phyloP scores from a whole-genome alignment of 352 stramenopile species.

The Pelagophyceae sp. region DNA sequence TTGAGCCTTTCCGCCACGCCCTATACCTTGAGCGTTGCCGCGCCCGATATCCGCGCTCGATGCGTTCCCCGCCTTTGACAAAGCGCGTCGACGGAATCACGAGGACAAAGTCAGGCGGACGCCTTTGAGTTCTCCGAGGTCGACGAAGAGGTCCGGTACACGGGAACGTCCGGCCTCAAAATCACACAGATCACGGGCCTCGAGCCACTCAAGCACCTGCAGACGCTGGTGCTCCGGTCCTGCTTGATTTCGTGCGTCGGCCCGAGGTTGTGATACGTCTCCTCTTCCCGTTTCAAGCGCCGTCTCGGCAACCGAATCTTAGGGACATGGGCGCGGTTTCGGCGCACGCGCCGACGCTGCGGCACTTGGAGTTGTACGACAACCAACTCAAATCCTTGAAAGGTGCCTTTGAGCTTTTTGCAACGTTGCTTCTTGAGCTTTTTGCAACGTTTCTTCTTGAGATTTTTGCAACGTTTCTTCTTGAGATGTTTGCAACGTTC shows the following conservation, averaged over 20 bases:
- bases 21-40: background rate
- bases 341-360: conserved; percentile 49
- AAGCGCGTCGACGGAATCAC: background rate
- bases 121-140: conserved; percentile 28
- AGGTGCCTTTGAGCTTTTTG: no score
- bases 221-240: conserved; percentile 50
- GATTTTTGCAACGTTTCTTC: no score
- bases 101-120: background rate
- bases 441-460: no score
- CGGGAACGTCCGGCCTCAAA: conserved; percentile 54
- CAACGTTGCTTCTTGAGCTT: no score
- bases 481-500: no score
- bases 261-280: no score
- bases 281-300: no score
- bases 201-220: conserved; percentile 38
- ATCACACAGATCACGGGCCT: conserved; percentile 48
- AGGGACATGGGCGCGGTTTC: conserved; percentile 56
- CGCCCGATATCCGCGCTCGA: background rate
- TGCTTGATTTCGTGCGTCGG: conserved; percentile 65
- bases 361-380: conserved; percentile 93
- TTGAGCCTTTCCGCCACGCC: background rate
- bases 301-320: no score
- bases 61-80: background rate
- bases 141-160: conserved; percentile 41
- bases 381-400: conserved; percentile 84